Conservation (phyloP, 2,329 filamentous ascomycete genomes). For the Magnaporthiopsis rhizophila region DNA sequence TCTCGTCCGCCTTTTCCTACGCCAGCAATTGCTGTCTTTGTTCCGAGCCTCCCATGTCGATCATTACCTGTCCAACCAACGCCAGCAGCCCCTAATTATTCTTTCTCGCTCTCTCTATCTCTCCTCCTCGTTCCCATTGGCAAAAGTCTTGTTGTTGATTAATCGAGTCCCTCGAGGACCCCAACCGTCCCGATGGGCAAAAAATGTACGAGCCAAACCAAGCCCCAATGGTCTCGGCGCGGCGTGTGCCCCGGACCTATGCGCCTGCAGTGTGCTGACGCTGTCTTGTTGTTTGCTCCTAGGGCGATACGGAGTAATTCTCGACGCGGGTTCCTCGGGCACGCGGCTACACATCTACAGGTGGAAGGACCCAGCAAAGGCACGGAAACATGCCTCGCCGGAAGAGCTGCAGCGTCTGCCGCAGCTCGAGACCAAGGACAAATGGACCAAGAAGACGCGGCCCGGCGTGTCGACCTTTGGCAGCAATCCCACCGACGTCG, state of each 20-base stretch:
- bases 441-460: slow-evolving; percentile 89
- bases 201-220: slow-evolving; percentile 1
- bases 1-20: not conserved
- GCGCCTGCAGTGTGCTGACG: slow-evolving; percentile 5
- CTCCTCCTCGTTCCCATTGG: not conserved
- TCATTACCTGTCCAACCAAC: not conserved
- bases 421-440: slow-evolving; percentile 71
- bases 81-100: not conserved
- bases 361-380: slow-evolving; percentile 73
- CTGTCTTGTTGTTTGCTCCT: slow-evolving; percentile 1
- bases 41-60: not conserved
- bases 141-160: not conserved
- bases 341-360: slow-evolving; percentile 91
- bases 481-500: slow-evolving; percentile 65
- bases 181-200: slow-evolving; percentile 5
- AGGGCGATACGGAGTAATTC: slow-evolving; percentile 82
- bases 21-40: not conserved
- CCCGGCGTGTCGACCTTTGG: slow-evolving; percentile 91
- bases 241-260: not conserved
- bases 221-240: not conserved
- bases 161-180: slow-evolving; percentile 2
- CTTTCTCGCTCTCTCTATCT: not conserved
- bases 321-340: slow-evolving; percentile 96
- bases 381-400: slow-evolving; percentile 51
- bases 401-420: slow-evolving; percentile 64